These are phyloP conservation scores for Aureobasidium uvarum DNA, from an alignment of 2,329 filamentous ascomycete species.

Conservation along the genomic window DNA sequence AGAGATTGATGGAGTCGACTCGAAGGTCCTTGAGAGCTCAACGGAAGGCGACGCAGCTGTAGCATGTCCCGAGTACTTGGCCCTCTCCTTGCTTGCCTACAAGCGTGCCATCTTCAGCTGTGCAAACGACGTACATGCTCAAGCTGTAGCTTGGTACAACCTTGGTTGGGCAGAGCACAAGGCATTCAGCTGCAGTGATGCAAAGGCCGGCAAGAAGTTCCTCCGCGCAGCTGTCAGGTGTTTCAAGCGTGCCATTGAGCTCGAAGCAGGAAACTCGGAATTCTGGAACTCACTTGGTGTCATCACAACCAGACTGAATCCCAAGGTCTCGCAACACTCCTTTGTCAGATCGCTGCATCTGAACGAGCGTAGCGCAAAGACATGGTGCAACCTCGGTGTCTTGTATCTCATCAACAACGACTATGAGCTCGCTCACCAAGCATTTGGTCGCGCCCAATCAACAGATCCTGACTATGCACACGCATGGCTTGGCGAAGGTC, in stretches of 20 bases:
- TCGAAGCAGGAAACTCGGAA: constrained; percentile 89
- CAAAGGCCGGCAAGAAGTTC: constrained; percentile 62
- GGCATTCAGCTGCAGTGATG: constrained; percentile 63
- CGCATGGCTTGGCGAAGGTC: constrained; percentile 90
- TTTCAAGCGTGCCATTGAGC: constrained; percentile 93
- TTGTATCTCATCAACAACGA: constrained; percentile 85
- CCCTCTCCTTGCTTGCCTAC: constrained; percentile 63
- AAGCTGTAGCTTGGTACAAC: constrained; percentile 96
- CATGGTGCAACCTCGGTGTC: constrained; percentile 88
- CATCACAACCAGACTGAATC: constrained; percentile 80
- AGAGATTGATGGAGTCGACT: constrained; percentile 65
- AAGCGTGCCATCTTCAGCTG: constrained; percentile 79
- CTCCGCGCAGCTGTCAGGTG: constrained; percentile 79
- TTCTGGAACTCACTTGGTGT: constrained; percentile 98
- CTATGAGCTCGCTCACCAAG: constrained; percentile 78
- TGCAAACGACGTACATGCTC: constrained; percentile 74
- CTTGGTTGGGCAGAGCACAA: constrained; percentile 90
- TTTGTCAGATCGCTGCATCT: constrained; percentile 90
- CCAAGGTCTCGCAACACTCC: constrained; percentile 85
- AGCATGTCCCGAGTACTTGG: constrained; percentile 8
- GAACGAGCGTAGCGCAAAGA: constrained; percentile 77
- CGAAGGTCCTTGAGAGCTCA: neutral
- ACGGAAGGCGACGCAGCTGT: constrained; percentile 2
- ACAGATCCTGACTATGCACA: constrained; percentile 90
- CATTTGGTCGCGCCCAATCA: constrained; percentile 87